These are phyloP conservation scores for Harrya chromipes DNA, from an alignment of 768 basidiomycete species.

Conservation along the genomic window DNA sequence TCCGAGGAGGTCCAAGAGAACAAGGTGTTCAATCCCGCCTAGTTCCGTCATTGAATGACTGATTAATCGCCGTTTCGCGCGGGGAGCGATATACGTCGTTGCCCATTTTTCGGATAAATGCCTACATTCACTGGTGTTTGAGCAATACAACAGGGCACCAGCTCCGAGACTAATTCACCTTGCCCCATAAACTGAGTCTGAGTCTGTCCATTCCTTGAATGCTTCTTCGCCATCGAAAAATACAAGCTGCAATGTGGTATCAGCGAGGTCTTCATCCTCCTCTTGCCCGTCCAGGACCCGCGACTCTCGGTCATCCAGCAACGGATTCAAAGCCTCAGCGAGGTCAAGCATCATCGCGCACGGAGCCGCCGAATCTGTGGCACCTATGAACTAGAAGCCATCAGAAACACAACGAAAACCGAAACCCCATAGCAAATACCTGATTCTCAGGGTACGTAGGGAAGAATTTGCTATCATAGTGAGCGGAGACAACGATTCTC, in stretches of 20 bases:
- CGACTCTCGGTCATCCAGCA: constrained; percentile 59
- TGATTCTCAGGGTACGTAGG: constrained; percentile 67
- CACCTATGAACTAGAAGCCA: constrained; percentile 79
- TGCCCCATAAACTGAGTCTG: constrained; percentile 94
- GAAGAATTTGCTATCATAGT: constrained; percentile 93
- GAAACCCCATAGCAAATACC: constrained; percentile 39
- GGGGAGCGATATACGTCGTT: constrained; percentile 58
- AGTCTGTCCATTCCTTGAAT: constrained; percentile 82
- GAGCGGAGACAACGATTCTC: constrained; percentile 85
- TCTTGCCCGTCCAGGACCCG: constrained; percentile 53
- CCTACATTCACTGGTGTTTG: constrained; percentile 37
- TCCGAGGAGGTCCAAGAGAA: constrained; percentile 91
- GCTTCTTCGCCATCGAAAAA: constrained; percentile 99
- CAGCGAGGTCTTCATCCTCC: constrained; percentile 73
- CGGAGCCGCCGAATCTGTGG: constrained; percentile 94
- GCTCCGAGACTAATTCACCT: constrained; percentile 44
- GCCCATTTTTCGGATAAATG: constrained; percentile 90
- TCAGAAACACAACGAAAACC: constrained; percentile 7
- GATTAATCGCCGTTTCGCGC: constrained; percentile 57
- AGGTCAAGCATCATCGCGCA: constrained; percentile 94
- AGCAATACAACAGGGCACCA: not conserved
- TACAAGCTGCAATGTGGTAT: constrained; percentile 86
- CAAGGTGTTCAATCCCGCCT: constrained; percentile 80
- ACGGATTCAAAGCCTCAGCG: constrained; percentile 75
- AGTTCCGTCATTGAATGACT: constrained; percentile 59